phyloP scores from a whole-genome alignment of 2,329 filamentous ascomycete genomes.

The Talaromyces sp. region DNA sequence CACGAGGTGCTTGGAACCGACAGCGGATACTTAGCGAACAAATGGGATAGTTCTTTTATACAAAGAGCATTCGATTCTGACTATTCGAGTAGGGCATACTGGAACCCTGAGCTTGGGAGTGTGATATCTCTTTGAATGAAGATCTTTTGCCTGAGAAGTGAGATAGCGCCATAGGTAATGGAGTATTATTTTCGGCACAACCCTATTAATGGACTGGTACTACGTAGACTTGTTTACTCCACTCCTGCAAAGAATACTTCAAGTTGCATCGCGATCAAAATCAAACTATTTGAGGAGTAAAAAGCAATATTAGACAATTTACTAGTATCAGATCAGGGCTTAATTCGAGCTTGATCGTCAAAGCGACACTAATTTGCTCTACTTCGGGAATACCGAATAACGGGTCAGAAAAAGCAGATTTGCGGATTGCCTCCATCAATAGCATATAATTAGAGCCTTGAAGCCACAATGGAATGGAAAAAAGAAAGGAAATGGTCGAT shows the following conservation, averaged over 20 bases:
- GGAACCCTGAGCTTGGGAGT: not conserved
- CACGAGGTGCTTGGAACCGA: not conserved
- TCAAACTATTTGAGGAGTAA: not conserved
- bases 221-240: not conserved
- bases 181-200: conserved; percentile 5
- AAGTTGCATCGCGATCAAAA: not conserved
- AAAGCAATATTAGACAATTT: not conserved
- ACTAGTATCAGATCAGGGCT: not conserved
- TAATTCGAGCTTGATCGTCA: not conserved
- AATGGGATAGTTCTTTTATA: not conserved
- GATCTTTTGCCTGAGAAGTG: not conserved
- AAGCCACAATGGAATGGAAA: not conserved
- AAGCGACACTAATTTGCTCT: not conserved
- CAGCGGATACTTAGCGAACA: not conserved
- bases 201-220: not conserved
- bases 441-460: not conserved
- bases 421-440: not conserved
- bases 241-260: not conserved
- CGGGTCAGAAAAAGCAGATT: not conserved
- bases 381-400: not conserved
- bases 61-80: not conserved
- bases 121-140: not conserved
- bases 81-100: not conserved
- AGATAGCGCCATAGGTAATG: conserved; percentile 1
- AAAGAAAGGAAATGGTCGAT: not conserved